phyloP scores from a whole-genome alignment of 2,329 filamentous ascomycete genomes.

The Sarocladium brachiariae region DNA sequence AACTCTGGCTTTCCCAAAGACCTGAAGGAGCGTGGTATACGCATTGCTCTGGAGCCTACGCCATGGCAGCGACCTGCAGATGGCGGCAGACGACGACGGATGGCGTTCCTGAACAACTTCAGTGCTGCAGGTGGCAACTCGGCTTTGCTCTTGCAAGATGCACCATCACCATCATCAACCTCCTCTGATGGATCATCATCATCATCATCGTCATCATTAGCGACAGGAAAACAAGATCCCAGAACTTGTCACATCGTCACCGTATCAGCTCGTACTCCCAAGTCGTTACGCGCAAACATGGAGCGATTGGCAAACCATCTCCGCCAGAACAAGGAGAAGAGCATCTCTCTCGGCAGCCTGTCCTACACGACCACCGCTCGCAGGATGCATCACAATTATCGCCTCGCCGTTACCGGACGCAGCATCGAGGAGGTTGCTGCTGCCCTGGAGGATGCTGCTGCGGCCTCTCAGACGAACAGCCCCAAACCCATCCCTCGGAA shows the following conservation, averaged over 20 bases:
- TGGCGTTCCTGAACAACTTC: slow-evolving; percentile 10
- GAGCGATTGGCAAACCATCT: slow-evolving; percentile 32
- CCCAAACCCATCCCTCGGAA: neutral
- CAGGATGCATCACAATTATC: slow-evolving; percentile 24
- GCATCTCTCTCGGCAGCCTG: slow-evolving; percentile 33
- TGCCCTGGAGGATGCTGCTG: too few species aligned
- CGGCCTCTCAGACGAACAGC: slow-evolving; percentile 17
- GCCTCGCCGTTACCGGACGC: slow-evolving; percentile 11
- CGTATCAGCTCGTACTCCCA: slow-evolving; percentile 13
- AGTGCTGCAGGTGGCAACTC: slow-evolving; percentile 10
- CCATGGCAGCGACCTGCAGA: neutral
- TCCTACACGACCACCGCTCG: slow-evolving; percentile 50
- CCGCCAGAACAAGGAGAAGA: slow-evolving; percentile 27
- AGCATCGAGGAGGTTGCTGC: too few species aligned
- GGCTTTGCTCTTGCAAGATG: slow-evolving; percentile 1
- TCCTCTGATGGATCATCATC: too few species aligned
- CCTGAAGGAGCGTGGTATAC: neutral
- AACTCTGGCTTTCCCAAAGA: slow-evolving; percentile 6
- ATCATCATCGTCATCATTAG: too few species aligned
- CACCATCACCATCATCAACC: too few species aligned
- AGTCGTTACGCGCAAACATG: slow-evolving; percentile 20
- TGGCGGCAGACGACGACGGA: too few species aligned
- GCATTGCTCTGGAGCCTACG: neutral
- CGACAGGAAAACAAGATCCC: slow-evolving; percentile 31
- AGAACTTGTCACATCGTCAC: slow-evolving; percentile 22